Percentiles rank a stretch among this genome's conserved stretches.
These are phyloP conservation scores for Candida nemodendra DNA, from an alignment of 805 yeast genomes.

Conservation along the genomic window DNA sequence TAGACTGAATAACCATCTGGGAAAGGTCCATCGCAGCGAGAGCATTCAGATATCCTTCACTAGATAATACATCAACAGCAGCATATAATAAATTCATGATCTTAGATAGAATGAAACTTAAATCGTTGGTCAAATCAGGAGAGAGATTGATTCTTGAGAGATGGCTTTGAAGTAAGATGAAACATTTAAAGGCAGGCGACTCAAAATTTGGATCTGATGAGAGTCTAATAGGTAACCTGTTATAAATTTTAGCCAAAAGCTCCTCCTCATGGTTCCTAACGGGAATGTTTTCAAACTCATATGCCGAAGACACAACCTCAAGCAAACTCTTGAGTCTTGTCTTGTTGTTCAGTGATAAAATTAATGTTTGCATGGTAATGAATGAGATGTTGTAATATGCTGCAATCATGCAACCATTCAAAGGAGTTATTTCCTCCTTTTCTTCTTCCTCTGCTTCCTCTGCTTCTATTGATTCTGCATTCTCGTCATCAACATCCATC, in stretches of 20 bases:
- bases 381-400: conserved; percentile 68
- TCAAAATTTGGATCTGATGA: conserved; percentile 32
- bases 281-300: conserved; percentile 68
- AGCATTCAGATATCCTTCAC: conserved; percentile 78
- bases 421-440: conserved; percentile 50
- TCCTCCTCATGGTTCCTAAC: conserved; percentile 60
- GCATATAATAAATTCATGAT: conserved; percentile 58
- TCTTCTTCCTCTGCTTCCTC: conserved; percentile 38
- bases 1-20: conserved; percentile 85
- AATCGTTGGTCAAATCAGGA: conserved; percentile 59
- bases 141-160: conserved; percentile 65
- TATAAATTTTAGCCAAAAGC: conserved; percentile 49
- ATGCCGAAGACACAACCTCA: conserved; percentile 63
- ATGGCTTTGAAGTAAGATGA: conserved; percentile 77
- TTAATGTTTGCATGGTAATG: conserved; percentile 63
- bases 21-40: conserved; percentile 80
- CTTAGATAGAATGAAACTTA: conserved; percentile 47
- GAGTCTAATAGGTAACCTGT: conserved; percentile 62
- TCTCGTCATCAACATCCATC: conserved; percentile 41
- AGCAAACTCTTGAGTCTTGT: conserved; percentile 61
- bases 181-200: conserved; percentile 67
- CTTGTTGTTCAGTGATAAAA: conserved; percentile 47
- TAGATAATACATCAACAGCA: conserved; percentile 69
- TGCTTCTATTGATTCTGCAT: conserved; percentile 26
- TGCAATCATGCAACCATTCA: conserved; percentile 72